Percentiles rank a stretch among this genome's conserved stretches.
Conservation (phyloP, 352 stramenopile species). For the Pythium vanterpoolii region DNA sequence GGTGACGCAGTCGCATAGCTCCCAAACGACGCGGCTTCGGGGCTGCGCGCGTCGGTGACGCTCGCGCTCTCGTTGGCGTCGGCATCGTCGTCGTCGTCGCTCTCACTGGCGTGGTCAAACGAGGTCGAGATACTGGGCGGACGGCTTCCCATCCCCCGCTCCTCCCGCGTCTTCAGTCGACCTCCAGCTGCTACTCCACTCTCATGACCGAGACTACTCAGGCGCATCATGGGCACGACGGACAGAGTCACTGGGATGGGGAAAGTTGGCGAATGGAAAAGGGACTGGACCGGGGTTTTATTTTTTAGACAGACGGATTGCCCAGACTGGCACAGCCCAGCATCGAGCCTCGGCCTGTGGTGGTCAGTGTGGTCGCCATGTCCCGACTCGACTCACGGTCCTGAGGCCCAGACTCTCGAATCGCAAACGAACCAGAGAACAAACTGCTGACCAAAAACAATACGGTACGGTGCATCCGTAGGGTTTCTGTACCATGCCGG, state of each 20-base stretch:
- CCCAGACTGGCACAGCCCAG: too few relatives aligned
- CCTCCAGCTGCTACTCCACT: slow-evolving; percentile 6
- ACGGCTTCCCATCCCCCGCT: slow-evolving; percentile 18
- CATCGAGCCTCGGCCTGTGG: too few relatives aligned
- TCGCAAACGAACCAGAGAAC: too few relatives aligned
- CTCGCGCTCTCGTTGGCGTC: neutral
- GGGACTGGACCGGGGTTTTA: slow-evolving; percentile 1
- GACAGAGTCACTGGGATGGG: slow-evolving; percentile 14
- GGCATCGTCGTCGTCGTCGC: slow-evolving; percentile 1
- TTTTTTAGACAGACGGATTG: neutral
- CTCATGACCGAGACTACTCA: slow-evolving; percentile 17
- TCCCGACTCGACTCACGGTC: too few relatives aligned
- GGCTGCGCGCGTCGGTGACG: slow-evolving; percentile 7
- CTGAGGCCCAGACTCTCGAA: too few relatives aligned
- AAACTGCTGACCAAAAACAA: too few relatives aligned
- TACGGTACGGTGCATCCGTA: too few relatives aligned
- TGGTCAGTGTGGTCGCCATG: too few relatives aligned
- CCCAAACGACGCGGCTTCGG: slow-evolving; percentile 5
- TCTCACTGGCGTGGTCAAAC: neutral
- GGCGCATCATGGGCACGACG: slow-evolving; percentile 17
- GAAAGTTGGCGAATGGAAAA: slow-evolving; percentile 23
- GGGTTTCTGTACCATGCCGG: too few relatives aligned
- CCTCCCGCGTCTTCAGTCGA: slow-evolving; percentile 27
- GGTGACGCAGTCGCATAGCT: slow-evolving; percentile 6
- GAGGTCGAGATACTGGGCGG: neutral